A percentile compares a stretch with the other conserved stretches of the same genome.
phyloP scores from a whole-genome alignment of 2,329 filamentous ascomycete genomes.

The Hawksworthiomyces lignivorus region DNA sequence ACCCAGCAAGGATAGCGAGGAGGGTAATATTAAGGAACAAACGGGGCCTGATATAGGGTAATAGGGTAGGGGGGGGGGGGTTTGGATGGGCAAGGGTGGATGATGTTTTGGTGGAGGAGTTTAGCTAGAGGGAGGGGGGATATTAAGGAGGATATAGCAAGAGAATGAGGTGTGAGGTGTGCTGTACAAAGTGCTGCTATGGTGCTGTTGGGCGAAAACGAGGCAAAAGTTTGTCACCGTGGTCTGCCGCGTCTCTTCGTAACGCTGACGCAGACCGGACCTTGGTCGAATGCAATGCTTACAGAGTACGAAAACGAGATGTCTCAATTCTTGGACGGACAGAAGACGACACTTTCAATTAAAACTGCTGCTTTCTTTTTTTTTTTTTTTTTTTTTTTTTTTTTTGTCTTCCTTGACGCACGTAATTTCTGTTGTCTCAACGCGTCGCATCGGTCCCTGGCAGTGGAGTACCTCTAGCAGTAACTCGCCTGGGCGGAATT shows the following conservation, averaged over 20 bases:
- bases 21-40: conserved; percentile 10
- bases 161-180: too few relatives aligned
- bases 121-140: conserved; percentile 6
- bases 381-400: not conserved
- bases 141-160: too few relatives aligned
- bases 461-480: too few relatives aligned
- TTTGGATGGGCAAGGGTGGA: not conserved
- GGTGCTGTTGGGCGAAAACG: too few relatives aligned
- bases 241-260: too few relatives aligned
- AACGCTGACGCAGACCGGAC: too few relatives aligned
- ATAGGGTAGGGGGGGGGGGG: conserved; percentile 7
- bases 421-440: conserved; percentile 6
- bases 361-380: not conserved
- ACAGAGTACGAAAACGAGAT: too few relatives aligned
- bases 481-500: too few relatives aligned
- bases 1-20: conserved; percentile 2
- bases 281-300: too few relatives aligned
- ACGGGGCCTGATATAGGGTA: conserved; percentile 11
- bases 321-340: not conserved
- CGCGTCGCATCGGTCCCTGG: conserved; percentile 11
- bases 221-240: too few relatives aligned
- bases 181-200: too few relatives aligned
- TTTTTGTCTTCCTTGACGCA: not conserved
- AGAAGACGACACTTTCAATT: too few relatives aligned
- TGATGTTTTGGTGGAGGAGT: not conserved